Conservation (phyloP, 1,284 basidiomycete species). For the Stereum hirsutum region DNA sequence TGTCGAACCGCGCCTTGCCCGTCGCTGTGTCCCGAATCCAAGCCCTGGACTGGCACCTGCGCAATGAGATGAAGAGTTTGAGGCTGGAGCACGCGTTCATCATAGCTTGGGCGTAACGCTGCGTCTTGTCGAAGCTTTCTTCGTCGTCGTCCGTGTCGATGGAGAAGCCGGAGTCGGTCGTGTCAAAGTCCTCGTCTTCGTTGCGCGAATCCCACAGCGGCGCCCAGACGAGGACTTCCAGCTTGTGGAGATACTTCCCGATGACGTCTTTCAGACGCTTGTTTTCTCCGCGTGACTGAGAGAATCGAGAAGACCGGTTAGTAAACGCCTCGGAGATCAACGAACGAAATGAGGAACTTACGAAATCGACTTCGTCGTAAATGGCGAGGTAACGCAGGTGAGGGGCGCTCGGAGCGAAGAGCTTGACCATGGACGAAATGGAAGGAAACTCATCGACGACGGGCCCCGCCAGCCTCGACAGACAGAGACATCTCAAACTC, state of each 20-base stretch:
- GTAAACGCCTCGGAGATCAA: background rate
- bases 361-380: too few species aligned
- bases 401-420: too few species aligned
- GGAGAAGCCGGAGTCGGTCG: slow-evolving; percentile 8
- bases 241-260: slow-evolving; percentile 5
- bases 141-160: slow-evolving; percentile 8
- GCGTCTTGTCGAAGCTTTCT: slow-evolving; percentile 7
- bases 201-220: slow-evolving; percentile 2
- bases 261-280: slow-evolving; percentile 7
- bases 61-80: slow-evolving; percentile 9
- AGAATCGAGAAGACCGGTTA: background rate
- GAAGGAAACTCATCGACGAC: too few species aligned
- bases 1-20: too few species aligned
- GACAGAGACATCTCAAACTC: too few species aligned
- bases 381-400: too few species aligned
- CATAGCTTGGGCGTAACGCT: slow-evolving; percentile 7
- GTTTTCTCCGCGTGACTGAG: slow-evolving; percentile 10
- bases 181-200: slow-evolving; percentile 4
- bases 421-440: too few species aligned
- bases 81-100: slow-evolving; percentile 5
- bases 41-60: too few species aligned
- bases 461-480: too few species aligned
- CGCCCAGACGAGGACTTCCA: slow-evolving; percentile 10
- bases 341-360: slow-evolving; percentile 10
- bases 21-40: too few species aligned